Evolutionary conservation across 352 stramenopile genomes (phyloP).

Genomic region (Pythium rishiriense): DNA sequence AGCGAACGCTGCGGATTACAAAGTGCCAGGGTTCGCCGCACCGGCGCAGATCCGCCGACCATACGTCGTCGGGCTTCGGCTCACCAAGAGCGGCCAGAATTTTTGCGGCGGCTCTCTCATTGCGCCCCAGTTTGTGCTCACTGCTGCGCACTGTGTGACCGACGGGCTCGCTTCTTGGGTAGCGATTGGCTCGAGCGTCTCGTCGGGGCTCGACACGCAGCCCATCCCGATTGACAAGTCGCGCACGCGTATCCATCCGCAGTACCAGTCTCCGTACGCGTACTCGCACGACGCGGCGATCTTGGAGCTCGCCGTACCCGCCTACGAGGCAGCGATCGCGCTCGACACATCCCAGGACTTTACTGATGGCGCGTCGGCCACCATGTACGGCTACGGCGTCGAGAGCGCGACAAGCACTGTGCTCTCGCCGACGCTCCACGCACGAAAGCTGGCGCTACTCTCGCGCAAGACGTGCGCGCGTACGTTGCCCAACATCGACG

Average conservation of each 20-base stretch:
- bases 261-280: slow-evolving; percentile 24
- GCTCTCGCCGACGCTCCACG: slow-evolving; percentile 30
- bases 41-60: background rate
- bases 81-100: slow-evolving; percentile 33
- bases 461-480: slow-evolving; percentile 23
- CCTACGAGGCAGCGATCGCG: slow-evolving; percentile 26
- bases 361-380: slow-evolving; percentile 16
- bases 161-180: slow-evolving; percentile 33
- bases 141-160: slow-evolving; percentile 43
- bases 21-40: background rate
- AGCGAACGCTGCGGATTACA: background rate
- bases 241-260: slow-evolving; percentile 29
- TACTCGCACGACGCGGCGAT: slow-evolving; percentile 40
- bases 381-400: slow-evolving; percentile 37
- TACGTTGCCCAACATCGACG: slow-evolving; percentile 31
- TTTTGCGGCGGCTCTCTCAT: slow-evolving; percentile 49
- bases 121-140: slow-evolving; percentile 41
- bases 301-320: slow-evolving; percentile 30
- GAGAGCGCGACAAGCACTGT: slow-evolving; percentile 9
- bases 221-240: slow-evolving; percentile 27
- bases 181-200: slow-evolving; percentile 29
- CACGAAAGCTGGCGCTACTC: slow-evolving; percentile 26
- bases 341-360: slow-evolving; percentile 32
- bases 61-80: slow-evolving; percentile 28
- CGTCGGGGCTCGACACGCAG: slow-evolving; percentile 27